Percentiles rank a stretch among this genome's conserved stretches.
Evolutionary conservation across 2,329 filamentous ascomycete species (phyloP).

Genomic region (Cladobotryum mycophilum): DNA sequence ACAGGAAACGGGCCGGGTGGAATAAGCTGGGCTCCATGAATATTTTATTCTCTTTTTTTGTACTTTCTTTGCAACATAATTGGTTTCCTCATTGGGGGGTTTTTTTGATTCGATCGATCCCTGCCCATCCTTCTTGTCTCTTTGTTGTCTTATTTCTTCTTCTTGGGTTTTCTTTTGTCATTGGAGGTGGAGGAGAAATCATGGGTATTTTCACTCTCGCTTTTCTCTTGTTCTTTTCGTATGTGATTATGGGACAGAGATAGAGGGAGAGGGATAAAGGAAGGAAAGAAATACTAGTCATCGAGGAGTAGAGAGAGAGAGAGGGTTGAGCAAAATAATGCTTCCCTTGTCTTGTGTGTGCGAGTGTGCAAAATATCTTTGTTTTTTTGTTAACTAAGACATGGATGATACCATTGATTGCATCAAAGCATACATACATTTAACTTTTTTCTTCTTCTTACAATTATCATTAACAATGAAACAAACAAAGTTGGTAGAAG

Average conservation of each 20-base stretch:
- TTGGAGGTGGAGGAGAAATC: slow-evolving; percentile 6
- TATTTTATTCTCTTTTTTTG: slow-evolving; percentile 4
- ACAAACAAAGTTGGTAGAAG: not conserved
- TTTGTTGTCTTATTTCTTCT: slow-evolving; percentile 3
- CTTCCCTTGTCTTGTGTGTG: not conserved
- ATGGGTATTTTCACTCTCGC: slow-evolving; percentile 7
- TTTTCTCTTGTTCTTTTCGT: slow-evolving; percentile 11
- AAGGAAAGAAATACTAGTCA: slow-evolving; percentile 4
- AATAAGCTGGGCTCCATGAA: slow-evolving; percentile 11
- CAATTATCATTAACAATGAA: too few species aligned
- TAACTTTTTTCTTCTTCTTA: slow-evolving; percentile 8
- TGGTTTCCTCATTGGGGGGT: not conserved
- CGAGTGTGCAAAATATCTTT: slow-evolving; percentile 16
- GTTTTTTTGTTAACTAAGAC: slow-evolving; percentile 25
- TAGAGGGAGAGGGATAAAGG: slow-evolving; percentile 10
- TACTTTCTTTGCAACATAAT: slow-evolving; percentile 5
- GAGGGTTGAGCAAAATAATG: not conserved
- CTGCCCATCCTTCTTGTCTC: not conserved
- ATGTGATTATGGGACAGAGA: not conserved
- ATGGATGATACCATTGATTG: slow-evolving; percentile 39
- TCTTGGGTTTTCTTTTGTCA: slow-evolving; percentile 15
- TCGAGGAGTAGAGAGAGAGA: slow-evolving; percentile 8
- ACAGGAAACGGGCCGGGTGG: slow-evolving; percentile 12
- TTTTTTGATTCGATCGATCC: slow-evolving; percentile 8
- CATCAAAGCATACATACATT: slow-evolving; percentile 21